Conservation (phyloP, 2,329 filamentous ascomycete genomes). For the Tricladium varicosporioides region DNA sequence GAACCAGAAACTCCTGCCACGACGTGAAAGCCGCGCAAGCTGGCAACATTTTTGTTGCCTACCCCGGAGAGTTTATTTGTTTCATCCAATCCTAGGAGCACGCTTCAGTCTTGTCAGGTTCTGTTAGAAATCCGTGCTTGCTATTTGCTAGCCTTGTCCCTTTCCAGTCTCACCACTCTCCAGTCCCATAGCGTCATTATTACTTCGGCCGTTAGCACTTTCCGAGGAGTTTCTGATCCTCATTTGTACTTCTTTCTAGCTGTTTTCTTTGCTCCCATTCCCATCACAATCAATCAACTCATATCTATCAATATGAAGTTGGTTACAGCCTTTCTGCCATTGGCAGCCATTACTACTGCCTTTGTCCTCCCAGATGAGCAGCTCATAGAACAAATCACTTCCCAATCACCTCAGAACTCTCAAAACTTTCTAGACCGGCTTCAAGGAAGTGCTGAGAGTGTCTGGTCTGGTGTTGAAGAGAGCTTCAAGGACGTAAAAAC, state of each 20-base stretch:
- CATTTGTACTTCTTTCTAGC: too few relatives aligned
- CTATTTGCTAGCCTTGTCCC: not conserved
- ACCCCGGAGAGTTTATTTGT: not conserved
- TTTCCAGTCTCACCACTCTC: not conserved
- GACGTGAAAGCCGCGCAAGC: not conserved
- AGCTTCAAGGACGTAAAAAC: slow-evolving; percentile 27
- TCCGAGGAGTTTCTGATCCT: too few relatives aligned
- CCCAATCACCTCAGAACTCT: slow-evolving; percentile 36
- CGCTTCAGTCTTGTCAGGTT: not conserved
- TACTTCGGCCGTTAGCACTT: too few relatives aligned
- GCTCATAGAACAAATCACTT: slow-evolving; percentile 41
- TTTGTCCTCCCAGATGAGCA: slow-evolving; percentile 52
- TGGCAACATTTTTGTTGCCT: not conserved
- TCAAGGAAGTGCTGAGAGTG: slow-evolving; percentile 34
- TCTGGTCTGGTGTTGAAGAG: slow-evolving; percentile 28
- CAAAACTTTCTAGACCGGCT: slow-evolving; percentile 33
- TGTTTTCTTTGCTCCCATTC: not conserved
- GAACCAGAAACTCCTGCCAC: not conserved
- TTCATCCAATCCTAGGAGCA: not conserved
- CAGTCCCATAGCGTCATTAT: not conserved
- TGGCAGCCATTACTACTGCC: slow-evolving; percentile 48
- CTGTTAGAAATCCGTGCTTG: not conserved
- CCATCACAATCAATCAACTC: slow-evolving; percentile 4
- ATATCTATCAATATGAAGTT: slow-evolving; percentile 33
- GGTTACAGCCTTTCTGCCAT: slow-evolving; percentile 44